Conservation (phyloP, 116 monocot species). For the Zostera marina region DNA sequence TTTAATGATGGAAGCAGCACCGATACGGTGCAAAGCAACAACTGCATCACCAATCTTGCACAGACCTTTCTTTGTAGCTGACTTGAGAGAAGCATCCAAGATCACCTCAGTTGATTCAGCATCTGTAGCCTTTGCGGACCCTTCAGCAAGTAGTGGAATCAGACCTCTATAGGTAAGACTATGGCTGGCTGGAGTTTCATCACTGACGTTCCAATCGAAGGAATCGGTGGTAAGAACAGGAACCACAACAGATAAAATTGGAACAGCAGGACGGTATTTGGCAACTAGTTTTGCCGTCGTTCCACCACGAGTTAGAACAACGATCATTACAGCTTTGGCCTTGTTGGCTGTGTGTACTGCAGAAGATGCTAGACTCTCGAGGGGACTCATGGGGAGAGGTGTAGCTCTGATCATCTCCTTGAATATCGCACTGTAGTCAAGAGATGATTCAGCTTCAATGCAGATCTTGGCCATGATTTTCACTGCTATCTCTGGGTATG, state of each 20-base stretch:
- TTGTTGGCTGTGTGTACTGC: conserved; percentile 66
- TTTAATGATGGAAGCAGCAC: conserved; percentile 56
- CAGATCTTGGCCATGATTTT: conserved; percentile 73
- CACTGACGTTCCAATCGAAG: conserved; percentile 57
- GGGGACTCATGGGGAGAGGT: conserved; percentile 79
- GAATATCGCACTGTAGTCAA: conserved; percentile 64
- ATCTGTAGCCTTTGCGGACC: conserved; percentile 62
- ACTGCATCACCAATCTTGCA: conserved; percentile 54
- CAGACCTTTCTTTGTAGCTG: conserved; percentile 26
- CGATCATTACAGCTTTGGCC: conserved; percentile 50
- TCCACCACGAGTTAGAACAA: conserved; percentile 67
- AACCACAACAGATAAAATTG: conserved; percentile 72
- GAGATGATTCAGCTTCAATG: conserved; percentile 71
- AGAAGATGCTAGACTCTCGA: conserved; percentile 76
- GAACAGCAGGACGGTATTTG: conserved; percentile 70
- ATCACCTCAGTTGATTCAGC: conserved; percentile 71
- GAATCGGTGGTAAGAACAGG: conserved; percentile 49
- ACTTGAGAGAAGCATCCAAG: conserved; percentile 41
- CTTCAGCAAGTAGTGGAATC: conserved; percentile 60
- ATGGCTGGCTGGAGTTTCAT: conserved; percentile 50
- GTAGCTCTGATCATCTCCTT: conserved; percentile 55
- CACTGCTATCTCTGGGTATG: conserved; percentile 77
- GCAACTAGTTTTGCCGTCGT: conserved; percentile 57
- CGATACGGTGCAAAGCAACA: conserved; percentile 65
- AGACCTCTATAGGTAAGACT: conserved; percentile 67